These are phyloP conservation scores for Sphagnum fallax DNA, from an alignment of 228 moss, liverwort and hornwort genomes.

Conservation along the genomic window DNA sequence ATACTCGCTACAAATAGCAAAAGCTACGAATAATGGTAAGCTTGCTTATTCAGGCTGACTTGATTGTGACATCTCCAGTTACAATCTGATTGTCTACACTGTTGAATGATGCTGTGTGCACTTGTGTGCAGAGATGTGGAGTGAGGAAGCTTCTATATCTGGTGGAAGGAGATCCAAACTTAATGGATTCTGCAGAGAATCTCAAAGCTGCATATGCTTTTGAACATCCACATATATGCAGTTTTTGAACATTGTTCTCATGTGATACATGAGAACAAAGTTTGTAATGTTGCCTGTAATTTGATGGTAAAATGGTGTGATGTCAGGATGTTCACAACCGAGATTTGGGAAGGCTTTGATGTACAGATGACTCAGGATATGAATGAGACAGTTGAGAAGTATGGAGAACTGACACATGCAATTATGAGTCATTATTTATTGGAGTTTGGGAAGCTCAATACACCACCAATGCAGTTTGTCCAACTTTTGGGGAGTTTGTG, in stretches of 20 bases:
- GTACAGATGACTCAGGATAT: conserved; percentile 63
- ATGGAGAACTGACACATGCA: conserved; percentile 72
- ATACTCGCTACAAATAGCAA: conserved; percentile 89
- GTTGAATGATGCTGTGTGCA: background rate
- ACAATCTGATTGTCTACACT: background rate
- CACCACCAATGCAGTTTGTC: conserved; percentile 34
- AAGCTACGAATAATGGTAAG: conserved; percentile 75
- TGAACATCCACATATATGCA: too few relatives aligned
- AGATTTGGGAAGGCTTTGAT: conserved; percentile 80
- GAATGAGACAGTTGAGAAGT: conserved; percentile 59
- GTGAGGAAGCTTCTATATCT: conserved; percentile 72
- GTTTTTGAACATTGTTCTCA: too few relatives aligned
- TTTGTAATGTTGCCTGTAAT: too few relatives aligned
- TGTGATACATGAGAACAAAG: too few relatives aligned
- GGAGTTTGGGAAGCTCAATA: conserved; percentile 52
- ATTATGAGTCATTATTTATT: conserved; percentile 64
- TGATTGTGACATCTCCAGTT: background rate
- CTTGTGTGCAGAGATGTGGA: conserved; percentile 71
- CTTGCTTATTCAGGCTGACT: background rate
- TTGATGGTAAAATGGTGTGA: too few relatives aligned
- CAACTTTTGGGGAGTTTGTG: conserved; percentile 64
- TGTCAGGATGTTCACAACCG: conserved; percentile 78
- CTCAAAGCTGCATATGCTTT: conserved; percentile 80
- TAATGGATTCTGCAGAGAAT: conserved; percentile 53
- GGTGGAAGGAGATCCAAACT: conserved; percentile 92